A percentile compares a stretch with the other conserved stretches of the same genome.
Evolutionary conservation across 345 rosid species (phyloP).

Genomic region (Raphanus sativus): DNA sequence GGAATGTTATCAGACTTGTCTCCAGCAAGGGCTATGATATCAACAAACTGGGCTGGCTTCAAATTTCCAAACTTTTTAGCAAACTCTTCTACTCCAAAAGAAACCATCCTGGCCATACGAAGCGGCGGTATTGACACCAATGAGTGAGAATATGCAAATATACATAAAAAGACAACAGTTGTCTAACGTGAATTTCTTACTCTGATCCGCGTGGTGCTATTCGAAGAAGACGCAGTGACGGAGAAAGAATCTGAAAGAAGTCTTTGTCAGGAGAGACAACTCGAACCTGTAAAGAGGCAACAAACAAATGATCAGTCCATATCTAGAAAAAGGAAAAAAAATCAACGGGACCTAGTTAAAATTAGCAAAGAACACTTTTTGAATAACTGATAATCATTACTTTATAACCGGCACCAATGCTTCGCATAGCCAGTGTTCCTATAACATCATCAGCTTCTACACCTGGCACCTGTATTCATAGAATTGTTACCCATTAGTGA

Average conservation of each 20-base stretch:
- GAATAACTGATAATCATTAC: slow-evolving; percentile 39
- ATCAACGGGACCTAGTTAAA: not conserved
- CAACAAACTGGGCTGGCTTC: slow-evolving; percentile 87
- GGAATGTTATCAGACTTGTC: slow-evolving; percentile 89
- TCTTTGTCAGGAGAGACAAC: slow-evolving; percentile 99
- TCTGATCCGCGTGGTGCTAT: slow-evolving; percentile 87
- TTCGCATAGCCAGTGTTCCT: slow-evolving; percentile 86
- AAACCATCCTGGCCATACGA: slow-evolving; percentile 70
- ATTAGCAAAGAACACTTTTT: slow-evolving; percentile 14
- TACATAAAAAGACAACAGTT: not conserved
- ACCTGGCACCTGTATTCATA: slow-evolving; percentile 73
- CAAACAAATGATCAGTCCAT: not conserved
- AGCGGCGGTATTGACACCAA: slow-evolving; percentile 23
- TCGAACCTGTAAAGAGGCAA: slow-evolving; percentile 61
- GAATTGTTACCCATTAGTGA: slow-evolving; percentile 35
- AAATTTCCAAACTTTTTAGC: slow-evolving; percentile 70
- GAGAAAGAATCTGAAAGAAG: slow-evolving; percentile 94
- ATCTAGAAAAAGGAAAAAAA: not conserved
- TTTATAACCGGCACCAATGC: slow-evolving; percentile 80
- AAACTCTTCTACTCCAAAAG: slow-evolving; percentile 92
- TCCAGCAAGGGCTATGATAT: slow-evolving; percentile 76
- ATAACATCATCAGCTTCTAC: slow-evolving; percentile 99
- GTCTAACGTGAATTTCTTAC: slow-evolving; percentile 36
- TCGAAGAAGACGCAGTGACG: slow-evolving; percentile 89
- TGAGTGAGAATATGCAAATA: not conserved